Evolutionary conservation across 352 stramenopile species (phyloP).

Genomic region (Globisporangium megalacanthum): DNA sequence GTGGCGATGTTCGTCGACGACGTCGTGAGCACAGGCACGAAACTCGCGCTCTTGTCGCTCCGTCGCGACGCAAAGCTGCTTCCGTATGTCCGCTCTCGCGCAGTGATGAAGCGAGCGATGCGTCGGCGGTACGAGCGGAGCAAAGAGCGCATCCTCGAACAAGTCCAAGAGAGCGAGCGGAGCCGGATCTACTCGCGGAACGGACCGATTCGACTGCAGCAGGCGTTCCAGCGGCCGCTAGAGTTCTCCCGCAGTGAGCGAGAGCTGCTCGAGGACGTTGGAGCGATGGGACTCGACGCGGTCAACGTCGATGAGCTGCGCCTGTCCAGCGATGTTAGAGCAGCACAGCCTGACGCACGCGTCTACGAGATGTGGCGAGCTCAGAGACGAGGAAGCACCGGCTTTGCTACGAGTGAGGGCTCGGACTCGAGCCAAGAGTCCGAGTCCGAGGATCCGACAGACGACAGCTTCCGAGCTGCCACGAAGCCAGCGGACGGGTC

Average conservation of each 20-base stretch:
- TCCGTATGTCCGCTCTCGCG: slow-evolving; percentile 33
- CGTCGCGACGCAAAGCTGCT: slow-evolving; percentile 42
- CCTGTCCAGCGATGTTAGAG: not conserved
- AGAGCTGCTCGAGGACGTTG: slow-evolving; percentile 39
- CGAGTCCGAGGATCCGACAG: not conserved
- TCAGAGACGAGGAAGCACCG: not conserved
- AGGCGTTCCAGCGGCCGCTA: slow-evolving; percentile 24
- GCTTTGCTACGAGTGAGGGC: not conserved
- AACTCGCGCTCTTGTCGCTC: slow-evolving; percentile 24
- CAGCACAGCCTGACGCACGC: not conserved
- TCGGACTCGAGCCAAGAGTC: not conserved
- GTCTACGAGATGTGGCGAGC: slow-evolving; percentile 21
- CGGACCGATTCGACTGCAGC: slow-evolving; percentile 40
- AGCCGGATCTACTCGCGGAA: slow-evolving; percentile 48
- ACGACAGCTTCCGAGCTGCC: not conserved
- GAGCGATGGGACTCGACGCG: slow-evolving; percentile 20
- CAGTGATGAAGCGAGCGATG: slow-evolving; percentile 44
- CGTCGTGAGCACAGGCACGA: slow-evolving; percentile 25
- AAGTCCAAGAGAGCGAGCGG: slow-evolving; percentile 50
- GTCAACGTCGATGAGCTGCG: slow-evolving; percentile 14
- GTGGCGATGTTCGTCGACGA: slow-evolving; percentile 26
- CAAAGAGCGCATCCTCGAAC: slow-evolving; percentile 30
- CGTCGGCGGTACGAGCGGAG: slow-evolving; percentile 39
- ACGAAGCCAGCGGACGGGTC: not conserved
- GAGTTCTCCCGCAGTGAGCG: slow-evolving; percentile 41